These are phyloP conservation scores for Apophysomyces trapeziformis DNA, from an alignment of 371 early-diverging fungal genomes.

Conservation along the genomic window DNA sequence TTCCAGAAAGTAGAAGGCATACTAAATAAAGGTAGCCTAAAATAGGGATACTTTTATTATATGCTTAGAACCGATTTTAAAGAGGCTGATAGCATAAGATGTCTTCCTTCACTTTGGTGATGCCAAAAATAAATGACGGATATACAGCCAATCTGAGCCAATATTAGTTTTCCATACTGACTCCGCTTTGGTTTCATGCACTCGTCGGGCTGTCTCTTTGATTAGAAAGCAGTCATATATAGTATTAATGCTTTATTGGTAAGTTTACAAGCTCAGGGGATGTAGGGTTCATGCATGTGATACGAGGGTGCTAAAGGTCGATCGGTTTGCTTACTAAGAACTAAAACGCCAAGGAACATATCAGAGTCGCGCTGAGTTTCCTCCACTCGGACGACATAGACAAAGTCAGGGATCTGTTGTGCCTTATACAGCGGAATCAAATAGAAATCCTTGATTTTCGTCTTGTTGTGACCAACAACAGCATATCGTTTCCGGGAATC, in stretches of 20 bases:
- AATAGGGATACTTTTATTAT: too few species aligned
- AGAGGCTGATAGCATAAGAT: too few species aligned
- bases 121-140: too few species aligned
- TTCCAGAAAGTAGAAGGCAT: too few species aligned
- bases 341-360: slow-evolving; percentile 58
- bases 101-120: too few species aligned
- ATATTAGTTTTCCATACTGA: too few species aligned
- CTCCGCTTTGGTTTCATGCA: too few species aligned
- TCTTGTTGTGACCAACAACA: slow-evolving; percentile 70
- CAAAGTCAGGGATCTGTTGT: slow-evolving; percentile 59
- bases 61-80: too few species aligned
- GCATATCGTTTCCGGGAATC: slow-evolving; percentile 64
- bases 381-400: slow-evolving; percentile 50
- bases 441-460: slow-evolving; percentile 77
- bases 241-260: not conserved
- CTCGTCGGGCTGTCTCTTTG: too few species aligned
- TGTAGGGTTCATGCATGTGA: slow-evolving; percentile 3
- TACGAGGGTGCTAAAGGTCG: slow-evolving; percentile 8
- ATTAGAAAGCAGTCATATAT: not conserved
- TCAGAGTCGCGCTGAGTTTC: slow-evolving; percentile 41
- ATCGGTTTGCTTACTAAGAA: slow-evolving; percentile 44
- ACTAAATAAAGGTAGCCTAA: too few species aligned
- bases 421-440: slow-evolving; percentile 61
- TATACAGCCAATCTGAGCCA: too few species aligned
- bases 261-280: slow-evolving; percentile 3